phyloP scores from a whole-genome alignment of 345 rosid species.

The Boechera divaricarpa region DNA sequence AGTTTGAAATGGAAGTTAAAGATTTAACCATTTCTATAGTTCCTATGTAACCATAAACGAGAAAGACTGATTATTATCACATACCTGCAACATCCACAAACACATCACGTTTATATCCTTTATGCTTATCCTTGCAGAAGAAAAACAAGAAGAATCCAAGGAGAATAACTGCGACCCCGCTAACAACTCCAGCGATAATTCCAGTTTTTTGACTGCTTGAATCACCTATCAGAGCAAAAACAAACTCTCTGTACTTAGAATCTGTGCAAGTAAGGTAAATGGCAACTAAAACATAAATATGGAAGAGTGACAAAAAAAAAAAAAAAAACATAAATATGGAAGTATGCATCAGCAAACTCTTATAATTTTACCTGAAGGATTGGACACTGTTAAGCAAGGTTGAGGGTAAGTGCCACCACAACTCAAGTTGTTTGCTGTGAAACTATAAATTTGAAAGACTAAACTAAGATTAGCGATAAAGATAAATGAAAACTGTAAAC shows the following conservation, averaged over 20 bases:
- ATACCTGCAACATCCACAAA: constrained; percentile 95
- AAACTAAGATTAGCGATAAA: constrained; percentile 24
- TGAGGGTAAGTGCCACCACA: constrained; percentile 58
- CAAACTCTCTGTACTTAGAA: constrained; percentile 4
- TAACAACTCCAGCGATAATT: constrained; percentile 72
- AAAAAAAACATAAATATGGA: background rate
- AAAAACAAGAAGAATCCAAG: constrained; percentile 58
- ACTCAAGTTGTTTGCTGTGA: constrained; percentile 72
- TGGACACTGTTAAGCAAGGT: constrained; percentile 58
- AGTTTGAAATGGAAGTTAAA: constrained; percentile 16
- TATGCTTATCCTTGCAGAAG: constrained; percentile 65
- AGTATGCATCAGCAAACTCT: background rate
- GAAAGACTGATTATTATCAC: constrained; percentile 7
- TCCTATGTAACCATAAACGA: constrained; percentile 1
- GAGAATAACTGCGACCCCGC: constrained; percentile 62
- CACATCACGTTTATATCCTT: constrained; percentile 71
- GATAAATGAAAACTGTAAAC: background rate
- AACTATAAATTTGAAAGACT: constrained; percentile 56
- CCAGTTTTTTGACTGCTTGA: constrained; percentile 69
- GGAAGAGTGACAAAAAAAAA: background rate
- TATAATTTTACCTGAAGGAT: constrained; percentile 61
- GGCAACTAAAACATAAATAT: background rate
- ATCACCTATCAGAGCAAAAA: constrained; percentile 52
- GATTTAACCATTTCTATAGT: background rate
- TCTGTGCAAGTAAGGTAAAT: constrained; percentile 8